A percentile compares a stretch with the other conserved stretches of the same genome.
phyloP scores from a whole-genome alignment of 768 basidiomycete species.

The Daedaleopsis sinensis region DNA sequence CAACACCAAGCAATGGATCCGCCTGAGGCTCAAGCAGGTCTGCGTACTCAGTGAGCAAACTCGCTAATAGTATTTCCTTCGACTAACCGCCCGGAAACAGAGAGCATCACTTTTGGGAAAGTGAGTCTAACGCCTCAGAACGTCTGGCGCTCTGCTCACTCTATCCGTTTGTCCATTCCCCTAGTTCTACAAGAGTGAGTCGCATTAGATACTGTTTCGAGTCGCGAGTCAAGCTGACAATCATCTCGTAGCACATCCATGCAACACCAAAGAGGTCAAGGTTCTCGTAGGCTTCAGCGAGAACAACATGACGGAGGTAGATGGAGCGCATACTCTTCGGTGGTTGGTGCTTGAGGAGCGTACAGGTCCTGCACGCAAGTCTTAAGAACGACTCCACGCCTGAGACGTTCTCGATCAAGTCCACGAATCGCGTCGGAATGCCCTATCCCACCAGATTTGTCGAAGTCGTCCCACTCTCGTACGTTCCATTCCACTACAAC shows the following conservation, averaged over 20 bases:
- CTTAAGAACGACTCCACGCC: slow-evolving; percentile 67
- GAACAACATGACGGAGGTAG: slow-evolving; percentile 65
- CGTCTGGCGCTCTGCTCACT: not conserved
- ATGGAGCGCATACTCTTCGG: not conserved
- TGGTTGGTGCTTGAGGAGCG: not conserved
- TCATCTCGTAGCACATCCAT: slow-evolving; percentile 65
- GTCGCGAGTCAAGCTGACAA: slow-evolving; percentile 5
- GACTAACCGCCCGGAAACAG: slow-evolving; percentile 37
- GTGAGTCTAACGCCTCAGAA: slow-evolving; percentile 38
- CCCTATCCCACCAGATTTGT: slow-evolving; percentile 68
- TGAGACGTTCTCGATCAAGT: slow-evolving; percentile 65
- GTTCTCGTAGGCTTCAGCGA: slow-evolving; percentile 64
- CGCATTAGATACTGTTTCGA: not conserved
- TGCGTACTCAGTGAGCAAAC: slow-evolving; percentile 64
- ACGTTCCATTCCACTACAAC: slow-evolving; percentile 35
- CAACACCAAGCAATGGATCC: slow-evolving; percentile 68
- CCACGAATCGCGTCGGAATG: slow-evolving; percentile 58
- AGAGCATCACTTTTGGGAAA: slow-evolving; percentile 81
- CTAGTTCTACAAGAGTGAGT: slow-evolving; percentile 40
- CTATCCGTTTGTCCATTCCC: slow-evolving; percentile 16
- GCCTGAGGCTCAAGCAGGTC: slow-evolving; percentile 61
- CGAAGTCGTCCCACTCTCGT: slow-evolving; percentile 80
- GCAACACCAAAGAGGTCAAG: slow-evolving; percentile 86
- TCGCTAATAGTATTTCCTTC: not conserved
- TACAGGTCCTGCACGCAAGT: slow-evolving; percentile 50